phyloP scores from a whole-genome alignment of 805 yeast species.

The Jamesozyma gamospora region DNA sequence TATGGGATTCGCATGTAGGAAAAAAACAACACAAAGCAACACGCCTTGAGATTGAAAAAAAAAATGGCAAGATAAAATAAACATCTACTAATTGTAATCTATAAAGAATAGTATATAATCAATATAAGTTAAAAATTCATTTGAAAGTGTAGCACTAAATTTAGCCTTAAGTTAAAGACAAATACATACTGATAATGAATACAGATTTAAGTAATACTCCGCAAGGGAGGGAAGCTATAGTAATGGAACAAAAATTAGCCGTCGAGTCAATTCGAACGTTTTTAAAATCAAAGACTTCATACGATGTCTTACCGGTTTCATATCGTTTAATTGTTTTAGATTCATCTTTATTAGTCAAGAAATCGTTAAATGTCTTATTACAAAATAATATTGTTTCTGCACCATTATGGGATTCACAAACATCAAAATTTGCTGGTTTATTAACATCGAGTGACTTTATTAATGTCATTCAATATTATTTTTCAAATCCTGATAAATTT shows the following conservation, averaged over 20 bases:
- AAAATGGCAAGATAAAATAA: too few relatives aligned
- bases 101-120: too few relatives aligned
- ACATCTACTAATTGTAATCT: too few relatives aligned
- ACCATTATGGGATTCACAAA: constrained; percentile 89
- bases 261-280: constrained; percentile 75
- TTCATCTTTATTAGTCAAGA: constrained; percentile 80
- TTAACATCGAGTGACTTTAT: constrained; percentile 87
- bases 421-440: constrained; percentile 87
- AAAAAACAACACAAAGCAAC: too few relatives aligned
- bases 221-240: constrained; percentile 3
- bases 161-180: too few relatives aligned
- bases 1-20: too few relatives aligned
- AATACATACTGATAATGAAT: too few relatives aligned
- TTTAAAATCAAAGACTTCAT: constrained; percentile 82
- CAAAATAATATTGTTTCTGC: constrained; percentile 95
- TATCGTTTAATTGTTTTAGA: constrained; percentile 89
- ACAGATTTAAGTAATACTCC: not conserved
- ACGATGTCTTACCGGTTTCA: constrained; percentile 93
- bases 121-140: too few relatives aligned
- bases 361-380: constrained; percentile 76
- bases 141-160: too few relatives aligned
- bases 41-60: too few relatives aligned
- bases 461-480: constrained; percentile 89
- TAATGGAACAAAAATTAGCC: constrained; percentile 57
- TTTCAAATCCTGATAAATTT: constrained; percentile 78